Evolutionary conservation across 768 basidiomycete species (phyloP), one percentile per base, ranked within the genome.

Genomic region (Suillus cothurnatus): DNA sequence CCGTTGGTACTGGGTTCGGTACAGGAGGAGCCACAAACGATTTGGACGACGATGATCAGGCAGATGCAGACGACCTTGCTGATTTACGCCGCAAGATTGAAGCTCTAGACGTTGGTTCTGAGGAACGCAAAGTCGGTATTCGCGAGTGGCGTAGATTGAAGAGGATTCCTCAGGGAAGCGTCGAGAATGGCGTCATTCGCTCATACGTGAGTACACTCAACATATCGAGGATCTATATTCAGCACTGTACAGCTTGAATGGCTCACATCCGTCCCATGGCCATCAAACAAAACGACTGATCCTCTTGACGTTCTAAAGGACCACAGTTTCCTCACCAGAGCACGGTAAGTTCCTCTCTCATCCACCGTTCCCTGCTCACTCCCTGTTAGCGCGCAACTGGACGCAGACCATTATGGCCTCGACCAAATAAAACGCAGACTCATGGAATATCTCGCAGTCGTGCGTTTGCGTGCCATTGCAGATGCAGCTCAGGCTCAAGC

Each of bases 361-460:
- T 17, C 17, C 1, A 8, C 5, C 0, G 6, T 41, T 41, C 39
- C 21, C 17, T 61, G 8, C 62, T 68, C 14, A 67, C 17, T 57
- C 1, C 19, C 21, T 55, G 2, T 50, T 23, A 78, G 77, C 28
- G 80, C 81, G 26, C 94, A 93, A 72, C 86, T 98, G 11, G 95
- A 98, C 70, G 83, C 87, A 15, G 95, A 97, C 66, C 95, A 98
- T 75, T 97, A 89, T 70, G 96, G 96, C 1, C 81, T 98, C 21
- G 93, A 95, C 64, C 93, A 92, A 74, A 90, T 98, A 74, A 98
- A 97, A 83, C 89, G 92, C 68, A 84, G 95, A 12, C 77, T 97
- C 3, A 91, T 97, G 55, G 96, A 97, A 72, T 97, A 94, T 74
- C 85, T 98, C 47, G 95, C 94, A 0, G 91, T 97, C 14, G 89